Conservation (phyloP, 495 filamentous ascomycete genomes). For the Hyaloscypha hepaticicola region DNA sequence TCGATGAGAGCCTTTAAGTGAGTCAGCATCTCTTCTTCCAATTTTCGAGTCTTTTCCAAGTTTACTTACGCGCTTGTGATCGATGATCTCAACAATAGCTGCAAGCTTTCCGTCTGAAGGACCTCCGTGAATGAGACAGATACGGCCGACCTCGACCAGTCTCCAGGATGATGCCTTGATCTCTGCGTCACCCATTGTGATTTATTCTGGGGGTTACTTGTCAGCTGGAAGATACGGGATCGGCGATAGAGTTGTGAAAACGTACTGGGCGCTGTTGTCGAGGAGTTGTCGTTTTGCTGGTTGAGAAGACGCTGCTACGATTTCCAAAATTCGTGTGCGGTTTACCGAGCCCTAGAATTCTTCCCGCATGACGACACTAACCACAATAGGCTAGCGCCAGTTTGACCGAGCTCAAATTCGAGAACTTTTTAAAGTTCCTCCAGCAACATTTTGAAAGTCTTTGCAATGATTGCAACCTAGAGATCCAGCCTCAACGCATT, state of each 20-base stretch:
- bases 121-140: constrained; percentile 78
- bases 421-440: constrained; percentile 6
- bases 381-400: neutral
- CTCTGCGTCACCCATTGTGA: constrained; percentile 54
- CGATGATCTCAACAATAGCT: constrained; percentile 96
- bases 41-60: constrained; percentile 17
- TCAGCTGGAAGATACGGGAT: neutral
- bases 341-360: constrained; percentile 16
- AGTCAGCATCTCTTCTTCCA: constrained; percentile 21
- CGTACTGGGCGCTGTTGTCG: constrained; percentile 33
- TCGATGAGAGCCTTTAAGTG: constrained; percentile 81
- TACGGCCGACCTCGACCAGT: constrained; percentile 94
- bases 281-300: constrained; percentile 20
- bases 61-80: constrained; percentile 98
- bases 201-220: constrained; percentile 29
- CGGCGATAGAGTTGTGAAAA: constrained; percentile 8
- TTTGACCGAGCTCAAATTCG: constrained; percentile 9
- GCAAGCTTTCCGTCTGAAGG: constrained; percentile 83
- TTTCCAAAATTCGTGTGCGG: constrained; percentile 21
- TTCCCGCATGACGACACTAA: neutral
- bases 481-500: neutral
- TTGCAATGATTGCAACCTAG: neutral
- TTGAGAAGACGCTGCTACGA: constrained; percentile 14
- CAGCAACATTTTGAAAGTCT: neutral
- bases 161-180: constrained; percentile 80